These are phyloP conservation scores for Allium fistulosum DNA, from an alignment of 106 monocot genomes.

Conservation along the genomic window DNA sequence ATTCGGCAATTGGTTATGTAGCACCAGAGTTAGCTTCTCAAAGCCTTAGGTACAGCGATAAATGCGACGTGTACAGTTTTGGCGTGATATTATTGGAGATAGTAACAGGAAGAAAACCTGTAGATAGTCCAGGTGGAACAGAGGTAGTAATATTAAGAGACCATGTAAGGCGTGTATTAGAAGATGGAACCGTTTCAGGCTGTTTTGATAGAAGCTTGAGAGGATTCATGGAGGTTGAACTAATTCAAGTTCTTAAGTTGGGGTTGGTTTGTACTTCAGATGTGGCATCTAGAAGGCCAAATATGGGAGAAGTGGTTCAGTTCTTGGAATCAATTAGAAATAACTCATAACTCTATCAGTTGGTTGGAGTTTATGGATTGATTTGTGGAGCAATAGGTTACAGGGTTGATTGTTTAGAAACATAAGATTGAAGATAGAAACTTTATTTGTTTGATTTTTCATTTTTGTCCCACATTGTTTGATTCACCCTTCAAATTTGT, in stretches of 20 bases:
- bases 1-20: conserved; percentile 66
- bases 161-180: conserved; percentile 60
- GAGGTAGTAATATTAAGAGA: conserved; percentile 68
- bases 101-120: conserved; percentile 81
- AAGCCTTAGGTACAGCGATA: conserved; percentile 74
- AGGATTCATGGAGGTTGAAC: conserved; percentile 58
- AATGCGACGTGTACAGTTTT: conserved; percentile 95
- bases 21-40: conserved; percentile 87
- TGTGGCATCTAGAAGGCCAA: conserved; percentile 53
- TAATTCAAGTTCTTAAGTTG: conserved; percentile 85
- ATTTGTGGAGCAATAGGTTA: not conserved
- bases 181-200: conserved; percentile 44
- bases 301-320: conserved; percentile 97
- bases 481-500: not conserved
- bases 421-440: conserved; percentile 9
- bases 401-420: conserved; percentile 1
- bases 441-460: not conserved
- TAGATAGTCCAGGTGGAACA: conserved; percentile 43
- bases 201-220: conserved; percentile 71
- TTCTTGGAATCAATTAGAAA: conserved; percentile 74
- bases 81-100: conserved; percentile 84
- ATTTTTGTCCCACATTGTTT: too few relatives aligned
- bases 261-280: conserved; percentile 83
- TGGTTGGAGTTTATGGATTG: not conserved
- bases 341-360: conserved; percentile 3